Evolutionary conservation across 768 basidiomycete genomes (phyloP), one percentile per base, ranked within the genome.

Genomic region (Polyporus arcularius): DNA sequence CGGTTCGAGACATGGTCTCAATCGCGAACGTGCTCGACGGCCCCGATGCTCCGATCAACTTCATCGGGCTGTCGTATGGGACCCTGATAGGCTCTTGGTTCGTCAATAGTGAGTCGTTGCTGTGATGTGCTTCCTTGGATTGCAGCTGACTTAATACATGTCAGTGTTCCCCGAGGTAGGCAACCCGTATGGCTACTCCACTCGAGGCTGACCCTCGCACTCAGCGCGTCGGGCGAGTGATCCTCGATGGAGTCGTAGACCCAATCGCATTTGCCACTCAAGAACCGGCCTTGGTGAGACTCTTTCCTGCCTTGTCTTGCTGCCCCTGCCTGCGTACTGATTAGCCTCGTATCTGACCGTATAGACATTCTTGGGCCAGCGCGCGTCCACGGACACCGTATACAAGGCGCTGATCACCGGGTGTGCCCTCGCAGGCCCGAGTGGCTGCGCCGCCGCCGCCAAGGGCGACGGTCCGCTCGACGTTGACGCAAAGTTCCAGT

Each of bases 121-220:
- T 7, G 16, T 5, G 4, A 8, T 21, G 9, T 45, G 35, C 35
- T 7, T 35, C 35, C 15, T 14, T 38, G 35, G 35, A 35, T 11
- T 35, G 11, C 11, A 35, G 35, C 16, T 55, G 10, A n/a, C 30
- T 10, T 9, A 14, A 21, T 55, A 7, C 40, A 11, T n/a, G 5
- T n/a, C 21, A 61, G 60, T 61, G 54, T 61, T 55, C 41, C 60
- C 60, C n/a, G 55, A 58, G 43, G 57, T 52, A 30, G 3, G 57
- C 18, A 15, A 11, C 9, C 32, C n/a, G 16, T 21, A 9, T 8
- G 4, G 14, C 9, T 35, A 35, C 7, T 11, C 1, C 35, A 26
- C 21, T 26, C 21, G 21, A 26, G 21, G 35, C 11, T 35, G 35
- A 35, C 35, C 6, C 11, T 18, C 21, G 35, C 35, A 6, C 9